Base-by-base conservation (phyloP, 805 yeast species). In the Suhomyces faveliae region DNA sequence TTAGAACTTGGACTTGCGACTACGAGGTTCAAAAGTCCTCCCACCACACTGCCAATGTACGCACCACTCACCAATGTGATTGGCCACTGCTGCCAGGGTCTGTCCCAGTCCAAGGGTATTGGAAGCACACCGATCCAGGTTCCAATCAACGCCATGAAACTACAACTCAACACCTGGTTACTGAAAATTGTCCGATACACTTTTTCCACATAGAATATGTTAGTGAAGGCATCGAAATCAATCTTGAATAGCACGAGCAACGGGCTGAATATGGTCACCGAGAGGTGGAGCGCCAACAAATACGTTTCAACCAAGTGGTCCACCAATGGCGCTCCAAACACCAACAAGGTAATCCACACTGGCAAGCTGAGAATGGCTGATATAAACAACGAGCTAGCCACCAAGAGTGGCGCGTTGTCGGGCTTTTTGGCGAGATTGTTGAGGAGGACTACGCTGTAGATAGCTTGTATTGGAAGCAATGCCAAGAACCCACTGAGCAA, bases 1-100 rank as follows among this genome's bases (percentile, higher is more conserved):
- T n/a, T n/a, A n/a, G n/a, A 25, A n/a, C 17, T 20, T 37, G 15
- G 25, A 25, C 12, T 21, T 12, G n/a, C 15, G 9, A 43, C 37
- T 17, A 24, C 17, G 17, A 43, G 7, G 12, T 22, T 35, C 20
- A 35, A 10, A 24, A 43, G 5, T 6, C 81, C 74, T 3, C 96
- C 97, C 2, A 78, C 55, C 23, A 81, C 72, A 2, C 84, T 79
- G n/a, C 97, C 97, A 0, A 73, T 25, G 58, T 88, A 89, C 0
- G 83, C 83, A 1, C 98, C 97, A 7, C 79, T 74, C 11, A 92
- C 71, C 38, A 92, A 75, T 0, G 98, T 92, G 46, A 89, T 80
- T 5, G 99, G 99, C 95, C 97, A 92, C 45, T 75, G 78, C 66
- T 92, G 99, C 99, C 99, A 92, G 21, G 86, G 88, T 58, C 98